Base-by-base conservation (phyloP, 441 rosid species). In the Euphorbia schlechtendalii region DNA sequence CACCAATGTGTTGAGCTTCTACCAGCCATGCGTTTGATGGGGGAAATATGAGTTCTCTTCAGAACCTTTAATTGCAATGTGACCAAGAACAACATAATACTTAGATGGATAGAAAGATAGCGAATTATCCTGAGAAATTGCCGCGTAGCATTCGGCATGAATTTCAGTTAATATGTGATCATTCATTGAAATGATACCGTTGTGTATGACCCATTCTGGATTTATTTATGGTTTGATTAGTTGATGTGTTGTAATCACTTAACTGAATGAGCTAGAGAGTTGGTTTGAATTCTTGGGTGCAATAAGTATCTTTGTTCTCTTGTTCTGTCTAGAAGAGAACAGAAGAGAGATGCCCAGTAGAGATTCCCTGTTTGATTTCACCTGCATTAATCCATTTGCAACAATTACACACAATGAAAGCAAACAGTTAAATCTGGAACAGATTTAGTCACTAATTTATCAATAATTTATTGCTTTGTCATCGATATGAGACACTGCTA, bases 11-110 rank as follows among this genome's bases (percentile, higher is more conserved):
- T 41, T 70, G 77, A 67, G 77, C 84, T 41, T 82, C 75, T 7
- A 88, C 79, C 22, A 64, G 52, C 92, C 87, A 86, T 0, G 79
- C 68, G 64, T 77, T 68, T 0, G 82, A 67, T 38, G 85, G 82
- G 84, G 84, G 25, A 85, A 73, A 27, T 34, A 61, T 6, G 64
- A 52, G 64, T 27, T 64, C 32, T 72, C 80, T 30, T 66, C 57
- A 12, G 71, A 62, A 61, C 71, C 76, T 67, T 69, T 74, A 60
- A 93, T 78, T 41, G 74, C 61, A 57, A 90, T 72, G 67, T 93
- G 76, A 10, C 98, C 97, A 13, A 90, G 91, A 51, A 85, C 67
- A 7, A 91, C 85, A 70, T 69, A 63, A 48, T 81, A 88, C 54
- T 77, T 76, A 1, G 71, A 63, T 4, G 82, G 41, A 28, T 4